Conservation (phyloP, 345 rosid species). For the Populus euphratica region DNA sequence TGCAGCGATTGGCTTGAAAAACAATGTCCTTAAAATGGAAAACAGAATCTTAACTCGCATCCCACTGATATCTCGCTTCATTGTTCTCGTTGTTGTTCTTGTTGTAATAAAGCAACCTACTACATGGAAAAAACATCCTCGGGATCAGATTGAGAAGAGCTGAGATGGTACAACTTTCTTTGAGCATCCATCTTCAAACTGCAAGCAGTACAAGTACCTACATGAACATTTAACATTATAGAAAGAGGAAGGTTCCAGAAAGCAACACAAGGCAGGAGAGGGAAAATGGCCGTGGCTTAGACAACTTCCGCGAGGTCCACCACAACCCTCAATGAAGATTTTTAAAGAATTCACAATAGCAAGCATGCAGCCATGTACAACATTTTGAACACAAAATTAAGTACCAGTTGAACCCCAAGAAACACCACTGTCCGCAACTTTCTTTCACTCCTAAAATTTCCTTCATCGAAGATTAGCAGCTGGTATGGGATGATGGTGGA, state of each 20-base stretch:
- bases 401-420: not conserved
- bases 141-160: not conserved
- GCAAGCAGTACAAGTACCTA: not conserved
- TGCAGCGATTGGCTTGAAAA: too few species aligned
- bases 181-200: not conserved
- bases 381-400: not conserved
- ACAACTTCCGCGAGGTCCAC: not conserved
- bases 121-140: not conserved
- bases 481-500: not conserved
- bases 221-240: not conserved
- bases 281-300: not conserved
- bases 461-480: not conserved
- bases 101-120: too few species aligned
- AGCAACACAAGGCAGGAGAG: not conserved
- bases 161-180: not conserved
- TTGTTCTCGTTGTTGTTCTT: too few species aligned
- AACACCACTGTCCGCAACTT: not conserved
- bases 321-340: not conserved
- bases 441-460: constrained; percentile 1
- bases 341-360: not conserved
- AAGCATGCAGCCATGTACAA: not conserved
- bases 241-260: not conserved
- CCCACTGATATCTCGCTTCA: too few species aligned
- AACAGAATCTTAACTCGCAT: too few species aligned
- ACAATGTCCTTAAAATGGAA: too few species aligned